phyloP scores from a whole-genome alignment of 2,329 filamentous ascomycete species.

The Gaeumannomyces sp. region DNA sequence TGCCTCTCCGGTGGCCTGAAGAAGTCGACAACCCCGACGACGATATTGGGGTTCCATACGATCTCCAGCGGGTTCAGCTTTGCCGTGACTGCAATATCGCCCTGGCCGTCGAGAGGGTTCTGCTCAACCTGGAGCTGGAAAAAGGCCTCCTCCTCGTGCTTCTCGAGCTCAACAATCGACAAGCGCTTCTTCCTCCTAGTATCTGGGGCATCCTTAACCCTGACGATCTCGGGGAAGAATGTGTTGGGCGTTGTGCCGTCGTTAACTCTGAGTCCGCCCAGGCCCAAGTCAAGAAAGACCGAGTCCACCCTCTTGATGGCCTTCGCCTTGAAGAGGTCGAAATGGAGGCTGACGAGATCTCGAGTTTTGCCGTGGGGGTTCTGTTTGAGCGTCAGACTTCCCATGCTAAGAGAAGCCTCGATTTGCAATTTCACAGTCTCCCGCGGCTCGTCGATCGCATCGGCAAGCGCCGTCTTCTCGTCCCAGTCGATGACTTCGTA shows the following conservation, averaged over 20 bases:
- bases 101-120: slow-evolving; percentile 86
- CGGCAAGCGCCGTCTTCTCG: slow-evolving; percentile 83
- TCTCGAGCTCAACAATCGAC: slow-evolving; percentile 48
- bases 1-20: slow-evolving; percentile 94
- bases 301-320: slow-evolving; percentile 87
- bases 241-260: slow-evolving; percentile 91
- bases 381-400: slow-evolving; percentile 89
- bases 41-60: slow-evolving; percentile 92
- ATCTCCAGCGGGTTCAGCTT: slow-evolving; percentile 95
- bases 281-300: slow-evolving; percentile 77
- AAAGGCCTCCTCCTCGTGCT: slow-evolving; percentile 60
- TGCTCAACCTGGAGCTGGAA: slow-evolving; percentile 92
- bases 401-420: slow-evolving; percentile 87
- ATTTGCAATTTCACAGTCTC: slow-evolving; percentile 91
- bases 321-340: slow-evolving; percentile 90
- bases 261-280: slow-evolving; percentile 89
- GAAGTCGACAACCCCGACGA: slow-evolving; percentile 87
- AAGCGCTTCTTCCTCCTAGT: slow-evolving; percentile 39
- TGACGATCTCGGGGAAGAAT: slow-evolving; percentile 89
- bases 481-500: slow-evolving; percentile 99
- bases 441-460: slow-evolving; percentile 81
- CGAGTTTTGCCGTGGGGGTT: slow-evolving; percentile 70
- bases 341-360: slow-evolving; percentile 85
- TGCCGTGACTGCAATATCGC: slow-evolving; percentile 82
- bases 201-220: slow-evolving; percentile 79